Evolutionary conservation across 352 stramenopile genomes (phyloP).

Genomic region (Bremia lactucae): DNA sequence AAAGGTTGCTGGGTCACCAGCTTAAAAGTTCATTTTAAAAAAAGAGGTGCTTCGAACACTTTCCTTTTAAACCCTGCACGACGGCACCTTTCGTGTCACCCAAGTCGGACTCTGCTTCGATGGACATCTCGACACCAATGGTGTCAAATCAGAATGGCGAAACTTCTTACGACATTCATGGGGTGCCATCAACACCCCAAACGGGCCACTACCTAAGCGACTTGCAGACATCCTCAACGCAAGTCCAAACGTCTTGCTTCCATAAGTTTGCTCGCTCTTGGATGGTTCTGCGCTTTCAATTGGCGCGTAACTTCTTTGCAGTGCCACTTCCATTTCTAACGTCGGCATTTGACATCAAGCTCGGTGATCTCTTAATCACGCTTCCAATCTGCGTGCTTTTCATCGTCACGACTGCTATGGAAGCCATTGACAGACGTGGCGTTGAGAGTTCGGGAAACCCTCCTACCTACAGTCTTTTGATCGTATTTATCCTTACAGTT

Average conservation of each 20-base stretch:
- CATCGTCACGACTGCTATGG: conserved; percentile 10
- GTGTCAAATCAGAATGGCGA: too few relatives aligned
- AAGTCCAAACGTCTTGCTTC: conserved; percentile 4
- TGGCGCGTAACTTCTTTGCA: conserved; percentile 20
- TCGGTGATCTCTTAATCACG: conserved; percentile 26
- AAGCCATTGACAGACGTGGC: conserved; percentile 6
- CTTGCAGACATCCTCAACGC: conserved; percentile 7
- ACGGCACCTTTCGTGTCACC: too few relatives aligned
- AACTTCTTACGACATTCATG: too few relatives aligned
- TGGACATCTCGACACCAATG: too few relatives aligned
- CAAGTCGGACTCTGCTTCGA: too few relatives aligned
- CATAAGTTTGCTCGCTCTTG: conserved; percentile 14
- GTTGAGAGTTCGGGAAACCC: conserved; percentile 10
- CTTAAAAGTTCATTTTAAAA: too few relatives aligned
- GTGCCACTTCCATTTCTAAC: conserved; percentile 20
- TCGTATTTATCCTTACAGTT: conserved; percentile 32
- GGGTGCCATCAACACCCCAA: conserved; percentile 1
- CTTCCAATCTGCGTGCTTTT: conserved; percentile 13
- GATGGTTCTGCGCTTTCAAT: conserved; percentile 19
- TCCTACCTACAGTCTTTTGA: conserved; percentile 21
- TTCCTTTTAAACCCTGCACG: too few relatives aligned
- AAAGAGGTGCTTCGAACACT: too few relatives aligned
- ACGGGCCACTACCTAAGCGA: conserved; percentile 10
- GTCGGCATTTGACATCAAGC: conserved; percentile 21
- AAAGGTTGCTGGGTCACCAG: too few relatives aligned